Conservation (phyloP, 2,329 filamentous ascomycete species). For the Tolypocladium ophioglossoides region DNA sequence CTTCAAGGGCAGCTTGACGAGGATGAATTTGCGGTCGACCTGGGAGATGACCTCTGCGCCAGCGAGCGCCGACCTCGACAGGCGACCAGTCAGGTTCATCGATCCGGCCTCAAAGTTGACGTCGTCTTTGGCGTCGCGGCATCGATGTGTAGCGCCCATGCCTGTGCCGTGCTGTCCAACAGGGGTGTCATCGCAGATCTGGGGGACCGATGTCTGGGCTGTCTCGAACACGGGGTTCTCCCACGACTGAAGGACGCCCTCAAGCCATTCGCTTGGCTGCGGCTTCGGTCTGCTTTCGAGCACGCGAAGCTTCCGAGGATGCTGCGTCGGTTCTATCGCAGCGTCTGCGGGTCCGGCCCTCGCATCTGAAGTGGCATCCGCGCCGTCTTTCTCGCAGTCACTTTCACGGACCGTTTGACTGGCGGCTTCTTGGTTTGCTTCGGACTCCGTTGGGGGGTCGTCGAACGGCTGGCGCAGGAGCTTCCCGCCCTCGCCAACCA, state of each 20-base stretch:
- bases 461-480: constrained; percentile 35
- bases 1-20: constrained; percentile 45
- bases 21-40: constrained; percentile 82
- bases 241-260: constrained; percentile 53
- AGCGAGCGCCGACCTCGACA: constrained; percentile 53
- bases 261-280: constrained; percentile 41
- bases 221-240: constrained; percentile 64
- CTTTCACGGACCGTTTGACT: too few species aligned
- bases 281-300: constrained; percentile 3
- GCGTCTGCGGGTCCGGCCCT: background rate
- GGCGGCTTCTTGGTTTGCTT: background rate
- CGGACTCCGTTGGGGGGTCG: constrained; percentile 10
- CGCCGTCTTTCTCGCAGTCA: background rate
- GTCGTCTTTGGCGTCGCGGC: constrained; percentile 3
- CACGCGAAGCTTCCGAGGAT: background rate
- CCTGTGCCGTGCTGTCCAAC: background rate
- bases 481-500: constrained; percentile 30
- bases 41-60: constrained; percentile 63
- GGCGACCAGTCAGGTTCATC: constrained; percentile 24
- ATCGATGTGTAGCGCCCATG: background rate
- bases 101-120: constrained; percentile 19
- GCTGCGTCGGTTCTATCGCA: background rate
- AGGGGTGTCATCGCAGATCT: constrained; percentile 14
- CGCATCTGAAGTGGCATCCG: background rate
- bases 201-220: constrained; percentile 34